Evolutionary conservation across 2,329 filamentous ascomycete genomes (phyloP).

Genomic region (Cercospora zeae-maydis): DNA sequence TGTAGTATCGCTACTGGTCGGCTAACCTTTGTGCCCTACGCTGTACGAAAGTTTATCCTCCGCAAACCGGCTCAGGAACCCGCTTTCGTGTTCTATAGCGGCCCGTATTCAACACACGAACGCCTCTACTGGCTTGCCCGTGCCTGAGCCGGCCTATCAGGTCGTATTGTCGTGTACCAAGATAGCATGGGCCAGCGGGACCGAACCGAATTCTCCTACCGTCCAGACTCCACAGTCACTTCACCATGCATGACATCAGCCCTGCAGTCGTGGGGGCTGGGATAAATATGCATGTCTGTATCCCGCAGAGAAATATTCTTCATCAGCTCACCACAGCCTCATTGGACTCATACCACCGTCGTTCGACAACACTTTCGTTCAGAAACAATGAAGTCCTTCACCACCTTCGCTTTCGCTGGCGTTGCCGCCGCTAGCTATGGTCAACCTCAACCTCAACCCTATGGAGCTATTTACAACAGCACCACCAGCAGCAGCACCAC

Average conservation of each 20-base stretch:
- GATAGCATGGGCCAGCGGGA: constrained; percentile 11
- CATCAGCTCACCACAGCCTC: constrained; percentile 10
- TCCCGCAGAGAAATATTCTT: background rate
- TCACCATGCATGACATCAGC: constrained; percentile 15
- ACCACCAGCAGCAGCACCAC: background rate
- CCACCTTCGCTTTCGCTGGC: constrained; percentile 13
- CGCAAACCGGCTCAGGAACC: background rate
- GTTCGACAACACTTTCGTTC: constrained; percentile 10
- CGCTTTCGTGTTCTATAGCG: constrained; percentile 11
- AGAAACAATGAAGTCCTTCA: constrained; percentile 14
- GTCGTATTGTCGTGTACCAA: constrained; percentile 10
- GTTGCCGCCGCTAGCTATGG: constrained; percentile 9
- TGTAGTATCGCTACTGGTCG: constrained; percentile 3
- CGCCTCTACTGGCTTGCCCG: background rate
- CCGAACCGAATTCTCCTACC: constrained; percentile 1
- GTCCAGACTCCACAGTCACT: background rate
- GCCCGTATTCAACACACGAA: constrained; percentile 13
- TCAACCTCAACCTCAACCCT: background rate
- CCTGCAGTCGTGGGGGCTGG: background rate
- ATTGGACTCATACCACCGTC: constrained; percentile 3
- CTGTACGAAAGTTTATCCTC: constrained; percentile 4
- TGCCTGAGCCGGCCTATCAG: constrained; percentile 8
- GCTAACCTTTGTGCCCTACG: background rate
- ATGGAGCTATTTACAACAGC: no score
- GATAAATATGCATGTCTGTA: constrained; percentile 13